Base-by-base conservation (phyloP, 139 green algal species). In the Spirogloea muscicola region DNA sequence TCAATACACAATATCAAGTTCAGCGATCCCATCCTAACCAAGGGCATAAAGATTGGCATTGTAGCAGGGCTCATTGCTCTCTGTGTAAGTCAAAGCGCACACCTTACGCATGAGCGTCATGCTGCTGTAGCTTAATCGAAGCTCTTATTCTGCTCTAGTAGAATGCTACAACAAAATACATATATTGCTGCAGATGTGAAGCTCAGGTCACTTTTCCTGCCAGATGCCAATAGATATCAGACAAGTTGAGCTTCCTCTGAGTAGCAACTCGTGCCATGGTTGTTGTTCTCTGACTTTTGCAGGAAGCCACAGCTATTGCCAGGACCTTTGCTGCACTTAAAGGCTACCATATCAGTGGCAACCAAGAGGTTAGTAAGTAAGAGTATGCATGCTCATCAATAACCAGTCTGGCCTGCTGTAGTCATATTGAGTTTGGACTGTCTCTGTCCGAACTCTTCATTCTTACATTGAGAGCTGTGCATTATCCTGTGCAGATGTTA, bases 291-390 rank as follows among this genome's bases (percentile, higher is more conserved):
- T 51, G 10, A 55, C 46, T 64, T 13, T 10, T 29, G 49, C 49
- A 74, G 72, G 72, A 80, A 7, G 65, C 72, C 25, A 31, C 68
- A 21, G 62, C 72, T 3, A 80, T 80, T 49, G 72, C 39, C 16
- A n/a, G 63, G 29, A 80, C 72, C 9, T 80, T 80, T 70, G 72
- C 72, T 2, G 49, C 64, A 18, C 16, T 46, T 3, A 61, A 76
- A 37, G 49, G 49, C 6, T 80, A 80, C 49, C 72, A 76, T 27
- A 77, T 76, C 31, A 43, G 77, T 29, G 72, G 72, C 13, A 76
- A 74, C 55, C 41, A 74, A 43, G 72, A 80, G 71, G 65, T 74
- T 36, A 76, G 37, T 5, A 18, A 39, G 27, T 39, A 21, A 60
- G 18, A 21, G n/a, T 60, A 66, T 66, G n/a, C 57, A 21, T 48